Evolutionary conservation across 2,329 filamentous ascomycete species (phyloP).

Genomic region (Verticillium longisporum): DNA sequence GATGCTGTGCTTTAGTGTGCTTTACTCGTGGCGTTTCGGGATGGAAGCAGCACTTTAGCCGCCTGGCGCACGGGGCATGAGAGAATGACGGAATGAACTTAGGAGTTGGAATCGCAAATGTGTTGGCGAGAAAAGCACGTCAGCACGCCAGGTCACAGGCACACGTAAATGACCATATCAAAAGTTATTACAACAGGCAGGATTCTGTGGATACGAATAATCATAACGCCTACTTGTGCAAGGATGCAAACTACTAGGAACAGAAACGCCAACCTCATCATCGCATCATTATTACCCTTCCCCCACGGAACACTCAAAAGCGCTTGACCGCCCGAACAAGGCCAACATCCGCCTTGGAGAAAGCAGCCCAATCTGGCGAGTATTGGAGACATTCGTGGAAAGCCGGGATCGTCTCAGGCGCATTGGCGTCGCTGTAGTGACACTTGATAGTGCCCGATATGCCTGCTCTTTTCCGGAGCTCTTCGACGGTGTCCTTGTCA

Average conservation of each 20-base stretch:
- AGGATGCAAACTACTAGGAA: not conserved
- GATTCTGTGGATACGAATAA: not conserved
- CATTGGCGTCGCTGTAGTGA: slow-evolving; percentile 82
- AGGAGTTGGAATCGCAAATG: too few species aligned
- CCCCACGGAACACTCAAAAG: not conserved
- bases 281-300: not conserved
- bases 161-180: too few species aligned
- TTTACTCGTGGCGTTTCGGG: too few species aligned
- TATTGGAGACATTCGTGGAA: slow-evolving; percentile 73
- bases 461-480: slow-evolving; percentile 17
- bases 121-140: too few species aligned
- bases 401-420: slow-evolving; percentile 65
- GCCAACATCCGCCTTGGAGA: slow-evolving; percentile 50
- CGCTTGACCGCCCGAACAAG: slow-evolving; percentile 5
- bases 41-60: too few species aligned
- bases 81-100: too few species aligned
- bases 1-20: too few species aligned
- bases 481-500: slow-evolving; percentile 11
- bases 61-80: too few species aligned
- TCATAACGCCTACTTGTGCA: not conserved
- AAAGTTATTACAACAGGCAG: too few species aligned
- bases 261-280: not conserved
- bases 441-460: slow-evolving; percentile 66
- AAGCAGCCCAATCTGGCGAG: slow-evolving; percentile 70
- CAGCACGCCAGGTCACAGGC: too few species aligned